phyloP scores from a whole-genome alignment of 2,329 filamentous ascomycete species.

The Aspergillus ochraceoroseus region DNA sequence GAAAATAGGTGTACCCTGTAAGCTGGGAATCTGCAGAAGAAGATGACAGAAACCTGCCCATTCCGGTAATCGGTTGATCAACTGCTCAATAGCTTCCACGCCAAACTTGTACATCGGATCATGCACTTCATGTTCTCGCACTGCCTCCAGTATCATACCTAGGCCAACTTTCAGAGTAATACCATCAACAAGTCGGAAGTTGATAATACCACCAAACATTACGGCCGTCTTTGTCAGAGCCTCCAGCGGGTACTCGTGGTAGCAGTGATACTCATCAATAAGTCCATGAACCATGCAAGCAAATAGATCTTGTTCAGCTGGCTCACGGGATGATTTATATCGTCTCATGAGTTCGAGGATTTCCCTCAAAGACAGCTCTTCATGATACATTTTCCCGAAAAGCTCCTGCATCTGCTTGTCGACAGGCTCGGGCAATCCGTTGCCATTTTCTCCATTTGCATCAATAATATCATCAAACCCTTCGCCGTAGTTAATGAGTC shows the following conservation, averaged over 20 bases:
- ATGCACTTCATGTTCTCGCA: constrained; percentile 75
- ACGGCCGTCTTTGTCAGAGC: constrained; percentile 93
- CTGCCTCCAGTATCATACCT: constrained; percentile 95
- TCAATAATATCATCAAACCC: constrained; percentile 90
- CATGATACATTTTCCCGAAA: constrained; percentile 96
- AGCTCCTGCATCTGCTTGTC: constrained; percentile 94
- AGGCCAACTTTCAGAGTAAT: constrained; percentile 90
- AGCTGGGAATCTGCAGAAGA: constrained; percentile 71
- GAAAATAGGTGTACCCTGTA: constrained; percentile 80
- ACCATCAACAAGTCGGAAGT: constrained; percentile 82
- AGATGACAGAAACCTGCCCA: constrained; percentile 95
- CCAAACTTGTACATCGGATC: constrained; percentile 98
- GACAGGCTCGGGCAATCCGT: constrained; percentile 70
- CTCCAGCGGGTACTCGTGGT: constrained; percentile 91
- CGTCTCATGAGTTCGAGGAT: constrained; percentile 78
- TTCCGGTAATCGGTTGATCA: constrained; percentile 75
- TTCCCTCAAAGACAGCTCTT: constrained; percentile 77
- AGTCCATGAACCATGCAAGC: constrained; percentile 97
- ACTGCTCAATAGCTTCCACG: constrained; percentile 85
- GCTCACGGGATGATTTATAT: constrained; percentile 82
- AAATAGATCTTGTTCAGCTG: constrained; percentile 87
- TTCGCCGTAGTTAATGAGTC: constrained; percentile 93
- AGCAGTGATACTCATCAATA: constrained; percentile 95
- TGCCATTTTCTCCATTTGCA: constrained; percentile 73
- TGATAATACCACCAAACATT: constrained; percentile 93